phyloP scores from a whole-genome alignment of 2,329 filamentous ascomycete species.

The Epichloe uncinata region DNA sequence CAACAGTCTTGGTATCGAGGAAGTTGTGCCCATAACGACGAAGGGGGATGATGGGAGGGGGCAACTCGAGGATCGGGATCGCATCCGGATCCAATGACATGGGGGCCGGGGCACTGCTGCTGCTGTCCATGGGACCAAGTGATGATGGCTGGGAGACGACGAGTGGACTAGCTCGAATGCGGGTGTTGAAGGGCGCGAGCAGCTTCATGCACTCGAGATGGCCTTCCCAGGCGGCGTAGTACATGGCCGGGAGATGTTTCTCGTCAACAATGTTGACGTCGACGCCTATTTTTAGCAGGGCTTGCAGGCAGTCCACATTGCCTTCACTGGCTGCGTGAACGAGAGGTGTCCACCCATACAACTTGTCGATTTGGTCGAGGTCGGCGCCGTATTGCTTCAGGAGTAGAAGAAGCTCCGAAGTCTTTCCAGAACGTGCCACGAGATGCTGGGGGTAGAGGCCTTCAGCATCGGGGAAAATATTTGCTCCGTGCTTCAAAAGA shows the following conservation, averaged over 20 bases:
- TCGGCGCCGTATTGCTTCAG: constrained; percentile 79
- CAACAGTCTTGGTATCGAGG: constrained; percentile 90
- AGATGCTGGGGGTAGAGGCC: constrained; percentile 95
- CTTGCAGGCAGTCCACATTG: constrained; percentile 76
- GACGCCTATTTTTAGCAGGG: constrained; percentile 65
- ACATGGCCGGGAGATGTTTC: constrained; percentile 87
- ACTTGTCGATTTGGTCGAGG: constrained; percentile 82
- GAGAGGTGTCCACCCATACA: constrained; percentile 94
- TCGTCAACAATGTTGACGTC: constrained; percentile 75
- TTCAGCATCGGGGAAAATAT: constrained; percentile 86
- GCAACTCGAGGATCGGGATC: constrained; percentile 82
- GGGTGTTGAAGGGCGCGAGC: constrained; percentile 48
- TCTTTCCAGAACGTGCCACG: constrained; percentile 78
- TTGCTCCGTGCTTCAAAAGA: constrained; percentile 65
- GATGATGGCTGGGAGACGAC: constrained; percentile 27
- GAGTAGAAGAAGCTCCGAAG: constrained; percentile 63
- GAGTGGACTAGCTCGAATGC: constrained; percentile 30
- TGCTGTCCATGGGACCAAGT: constrained; percentile 33
- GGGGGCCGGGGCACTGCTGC: constrained; percentile 38
- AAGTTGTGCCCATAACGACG: constrained; percentile 97
- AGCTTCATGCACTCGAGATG: constrained; percentile 90
- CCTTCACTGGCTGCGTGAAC: constrained; percentile 96
- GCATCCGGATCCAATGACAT: constrained; percentile 66
- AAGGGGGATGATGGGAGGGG: constrained; percentile 89
- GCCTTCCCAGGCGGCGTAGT: constrained; percentile 97